Evolutionary conservation across 2,329 filamentous ascomycete species (phyloP).

Genomic region (Pestalotiopsis sp.): DNA sequence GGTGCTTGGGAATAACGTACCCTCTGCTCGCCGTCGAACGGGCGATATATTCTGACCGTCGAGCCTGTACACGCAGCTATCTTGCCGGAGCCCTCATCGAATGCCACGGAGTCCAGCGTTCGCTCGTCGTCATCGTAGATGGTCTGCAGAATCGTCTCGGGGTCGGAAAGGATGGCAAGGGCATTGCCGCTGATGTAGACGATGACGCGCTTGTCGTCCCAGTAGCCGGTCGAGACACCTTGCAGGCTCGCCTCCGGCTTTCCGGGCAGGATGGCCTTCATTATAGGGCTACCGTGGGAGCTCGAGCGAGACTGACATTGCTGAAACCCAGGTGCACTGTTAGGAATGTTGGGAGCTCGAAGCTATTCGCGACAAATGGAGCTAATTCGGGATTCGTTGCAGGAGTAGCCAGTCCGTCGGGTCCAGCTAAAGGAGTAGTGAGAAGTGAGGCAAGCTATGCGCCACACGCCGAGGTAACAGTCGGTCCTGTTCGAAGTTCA

Average conservation of each 20-base stretch:
- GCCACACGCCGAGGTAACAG: neutral
- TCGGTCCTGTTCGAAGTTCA: neutral
- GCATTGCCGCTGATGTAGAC: conserved; percentile 89
- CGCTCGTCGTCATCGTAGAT: conserved; percentile 80
- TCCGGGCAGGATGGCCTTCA: conserved; percentile 51
- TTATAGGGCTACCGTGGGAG: conserved; percentile 33
- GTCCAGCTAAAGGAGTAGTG: neutral
- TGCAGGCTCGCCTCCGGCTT: conserved; percentile 49
- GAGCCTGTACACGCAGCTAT: conserved; percentile 74
- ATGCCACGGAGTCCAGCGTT: conserved; percentile 70
- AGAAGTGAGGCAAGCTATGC: neutral
- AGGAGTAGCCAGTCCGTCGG: neutral
- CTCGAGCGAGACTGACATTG: conserved; percentile 25
- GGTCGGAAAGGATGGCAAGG: conserved; percentile 78
- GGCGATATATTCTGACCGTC: conserved; percentile 76
- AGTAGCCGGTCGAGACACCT: conserved; percentile 48
- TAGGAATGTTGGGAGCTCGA: neutral
- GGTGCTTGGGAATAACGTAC: conserved; percentile 44
- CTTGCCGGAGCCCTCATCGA: conserved; percentile 83
- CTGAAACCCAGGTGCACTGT: conserved; percentile 14
- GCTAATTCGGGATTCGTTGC: conserved; percentile 1
- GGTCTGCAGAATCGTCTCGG: conserved; percentile 79
- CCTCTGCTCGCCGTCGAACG: conserved; percentile 74
- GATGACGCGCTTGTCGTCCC: conserved; percentile 36
- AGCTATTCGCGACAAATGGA: neutral